These are phyloP conservation scores for Leucocoprinus birnbaumii DNA, from an alignment of 768 basidiomycete species.

Conservation along the genomic window DNA sequence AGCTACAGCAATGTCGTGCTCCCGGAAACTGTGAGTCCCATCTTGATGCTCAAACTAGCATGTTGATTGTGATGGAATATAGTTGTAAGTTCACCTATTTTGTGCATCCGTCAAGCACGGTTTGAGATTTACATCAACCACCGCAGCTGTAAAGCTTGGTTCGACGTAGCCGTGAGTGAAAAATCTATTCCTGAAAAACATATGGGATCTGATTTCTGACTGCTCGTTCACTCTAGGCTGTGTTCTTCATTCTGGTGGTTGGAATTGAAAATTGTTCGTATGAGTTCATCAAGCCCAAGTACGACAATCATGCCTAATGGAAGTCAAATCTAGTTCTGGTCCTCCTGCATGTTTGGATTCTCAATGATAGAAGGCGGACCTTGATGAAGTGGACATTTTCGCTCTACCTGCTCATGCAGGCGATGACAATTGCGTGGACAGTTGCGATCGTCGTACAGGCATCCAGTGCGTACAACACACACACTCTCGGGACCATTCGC, in stretches of 20 bases:
- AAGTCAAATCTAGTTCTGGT: not conserved
- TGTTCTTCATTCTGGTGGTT: not conserved
- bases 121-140: not conserved
- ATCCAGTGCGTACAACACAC: not conserved
- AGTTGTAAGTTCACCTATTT: not conserved
- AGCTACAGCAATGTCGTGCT: conserved; percentile 2
- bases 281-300: not conserved
- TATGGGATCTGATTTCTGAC: not conserved
- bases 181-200: not conserved
- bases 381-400: conserved; percentile 6
- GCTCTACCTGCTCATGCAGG: conserved; percentile 4
- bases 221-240: not conserved
- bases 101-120: not conserved
- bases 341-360: conserved; percentile 3
- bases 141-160: not conserved
- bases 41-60: not conserved
- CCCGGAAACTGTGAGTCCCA: not conserved
- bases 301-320: not conserved
- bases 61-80: not conserved
- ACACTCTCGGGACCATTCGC: too few species aligned
- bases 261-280: conserved; percentile 6
- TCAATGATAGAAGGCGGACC: not conserved
- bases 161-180: conserved; percentile 1
- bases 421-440: conserved; percentile 1
- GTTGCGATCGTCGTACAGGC: conserved; percentile 1